Evolutionary conservation across 1,139 yeast genomes (phyloP).

Genomic region (Casaregolazyma suthepensis): DNA sequence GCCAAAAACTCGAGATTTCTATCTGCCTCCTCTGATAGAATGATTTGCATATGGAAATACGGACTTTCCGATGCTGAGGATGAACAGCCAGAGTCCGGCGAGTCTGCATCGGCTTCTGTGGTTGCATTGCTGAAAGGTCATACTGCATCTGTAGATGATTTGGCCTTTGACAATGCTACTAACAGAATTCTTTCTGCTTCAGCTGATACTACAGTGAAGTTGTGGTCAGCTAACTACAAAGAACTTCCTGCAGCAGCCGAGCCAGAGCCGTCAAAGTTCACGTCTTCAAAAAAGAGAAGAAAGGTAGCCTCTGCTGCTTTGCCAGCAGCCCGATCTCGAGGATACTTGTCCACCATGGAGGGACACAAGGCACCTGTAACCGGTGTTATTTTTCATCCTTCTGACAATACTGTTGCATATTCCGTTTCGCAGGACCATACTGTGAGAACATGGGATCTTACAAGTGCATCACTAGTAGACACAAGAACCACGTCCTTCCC

Average conservation of each 20-base stretch:
- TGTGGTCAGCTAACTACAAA: conserved; percentile 84
- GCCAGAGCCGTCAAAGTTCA: conserved; percentile 41
- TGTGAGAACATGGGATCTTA: conserved; percentile 91
- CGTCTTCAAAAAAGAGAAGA: conserved; percentile 85
- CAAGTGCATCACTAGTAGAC: conserved; percentile 75
- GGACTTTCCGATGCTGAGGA: conserved; percentile 34
- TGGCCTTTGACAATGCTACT: conserved; percentile 50
- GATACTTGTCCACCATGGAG: conserved; percentile 70
- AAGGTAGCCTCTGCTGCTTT: conserved; percentile 57
- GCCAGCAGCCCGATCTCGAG: conserved; percentile 69
- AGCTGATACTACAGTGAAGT: conserved; percentile 70
- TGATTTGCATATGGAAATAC: conserved; percentile 81
- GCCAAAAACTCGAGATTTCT: conserved; percentile 54
- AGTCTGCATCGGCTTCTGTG: conserved; percentile 59
- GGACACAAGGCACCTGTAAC: conserved; percentile 87
- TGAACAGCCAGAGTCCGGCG: conserved; percentile 42
- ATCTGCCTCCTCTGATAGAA: conserved; percentile 85
- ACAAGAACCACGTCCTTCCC: conserved; percentile 88
- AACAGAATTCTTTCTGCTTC: conserved; percentile 74
- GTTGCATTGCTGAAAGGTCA: conserved; percentile 85
- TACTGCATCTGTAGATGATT: conserved; percentile 74
- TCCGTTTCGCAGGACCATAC: conserved; percentile 96
- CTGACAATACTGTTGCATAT: conserved; percentile 74
- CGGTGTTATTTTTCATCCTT: conserved; percentile 65
- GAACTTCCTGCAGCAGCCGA: conserved; percentile 75